phyloP scores from a whole-genome alignment of 2,329 filamentous ascomycete species.

The Ophiostoma piceae region DNA sequence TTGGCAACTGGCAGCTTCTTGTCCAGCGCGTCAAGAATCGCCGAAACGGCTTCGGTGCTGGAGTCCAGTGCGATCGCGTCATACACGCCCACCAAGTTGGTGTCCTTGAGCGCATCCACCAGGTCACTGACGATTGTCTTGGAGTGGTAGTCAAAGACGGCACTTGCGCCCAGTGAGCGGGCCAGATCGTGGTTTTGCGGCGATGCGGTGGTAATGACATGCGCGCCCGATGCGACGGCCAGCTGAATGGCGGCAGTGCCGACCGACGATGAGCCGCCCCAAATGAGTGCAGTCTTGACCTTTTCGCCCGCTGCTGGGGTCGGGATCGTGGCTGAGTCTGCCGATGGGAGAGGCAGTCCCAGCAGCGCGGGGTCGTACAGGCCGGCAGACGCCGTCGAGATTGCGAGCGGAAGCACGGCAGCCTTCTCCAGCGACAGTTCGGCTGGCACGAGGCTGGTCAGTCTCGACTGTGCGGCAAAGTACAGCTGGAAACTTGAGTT shows the following conservation, averaged over 20 bases:
- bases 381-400: neutral
- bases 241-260: neutral
- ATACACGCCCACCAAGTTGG: neutral
- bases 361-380: neutral
- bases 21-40: neutral
- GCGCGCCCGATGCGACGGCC: neutral
- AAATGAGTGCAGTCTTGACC: neutral
- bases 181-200: neutral
- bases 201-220: neutral
- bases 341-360: neutral
- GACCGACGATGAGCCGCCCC: slow-evolving; percentile 7
- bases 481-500: neutral
- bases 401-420: neutral
- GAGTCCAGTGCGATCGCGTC: neutral
- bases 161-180: neutral
- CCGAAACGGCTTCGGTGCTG: neutral
- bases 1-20: slow-evolving; percentile 5
- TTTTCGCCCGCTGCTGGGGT: neutral
- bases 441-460: neutral
- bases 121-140: neutral
- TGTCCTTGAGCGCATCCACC: neutral
- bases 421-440: neutral
- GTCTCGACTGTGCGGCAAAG: neutral
- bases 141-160: neutral
- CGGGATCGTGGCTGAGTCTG: neutral